phyloP scores from a whole-genome alignment of 2,329 filamentous ascomycete genomes.

The Metarhizium humberi region DNA sequence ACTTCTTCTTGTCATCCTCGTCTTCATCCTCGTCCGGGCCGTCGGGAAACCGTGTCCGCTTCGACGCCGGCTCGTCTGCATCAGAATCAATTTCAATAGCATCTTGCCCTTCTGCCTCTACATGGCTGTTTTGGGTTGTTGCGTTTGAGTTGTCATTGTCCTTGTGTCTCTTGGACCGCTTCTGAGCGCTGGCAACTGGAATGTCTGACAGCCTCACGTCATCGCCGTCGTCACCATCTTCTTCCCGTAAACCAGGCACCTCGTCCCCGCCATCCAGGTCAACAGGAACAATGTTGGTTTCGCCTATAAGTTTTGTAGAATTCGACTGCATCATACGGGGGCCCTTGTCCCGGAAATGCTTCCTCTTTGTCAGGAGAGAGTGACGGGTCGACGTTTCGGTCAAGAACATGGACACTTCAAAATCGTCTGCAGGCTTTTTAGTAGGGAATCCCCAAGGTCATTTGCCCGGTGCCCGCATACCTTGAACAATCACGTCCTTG shows the following conservation, averaged over 20 bases:
- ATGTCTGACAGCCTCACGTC: conserved; percentile 24
- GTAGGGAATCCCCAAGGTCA: neutral
- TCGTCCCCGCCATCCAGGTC: conserved; percentile 25
- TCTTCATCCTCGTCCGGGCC: conserved; percentile 20
- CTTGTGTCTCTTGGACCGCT: conserved; percentile 21
- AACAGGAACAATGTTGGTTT: conserved; percentile 44
- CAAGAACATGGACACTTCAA: conserved; percentile 89
- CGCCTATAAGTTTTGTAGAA: conserved; percentile 50
- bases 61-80: conserved; percentile 32
- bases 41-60: conserved; percentile 29
- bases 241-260: conserved; percentile 29
- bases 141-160: conserved; percentile 15
- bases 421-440: conserved; percentile 59
- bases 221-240: conserved; percentile 34
- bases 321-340: conserved; percentile 49
- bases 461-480: conserved; percentile 31
- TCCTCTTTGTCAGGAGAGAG: conserved; percentile 77
- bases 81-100: conserved; percentile 28
- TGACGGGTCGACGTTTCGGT: conserved; percentile 80
- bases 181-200: conserved; percentile 15
- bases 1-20: conserved; percentile 77
- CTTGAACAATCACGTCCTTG: conserved; percentile 79
- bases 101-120: conserved; percentile 22
- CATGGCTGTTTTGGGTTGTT: conserved; percentile 12
- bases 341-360: conserved; percentile 57